These are phyloP conservation scores for Letharia lupina DNA, from an alignment of 495 filamentous ascomycete genomes.

Conservation along the genomic window DNA sequence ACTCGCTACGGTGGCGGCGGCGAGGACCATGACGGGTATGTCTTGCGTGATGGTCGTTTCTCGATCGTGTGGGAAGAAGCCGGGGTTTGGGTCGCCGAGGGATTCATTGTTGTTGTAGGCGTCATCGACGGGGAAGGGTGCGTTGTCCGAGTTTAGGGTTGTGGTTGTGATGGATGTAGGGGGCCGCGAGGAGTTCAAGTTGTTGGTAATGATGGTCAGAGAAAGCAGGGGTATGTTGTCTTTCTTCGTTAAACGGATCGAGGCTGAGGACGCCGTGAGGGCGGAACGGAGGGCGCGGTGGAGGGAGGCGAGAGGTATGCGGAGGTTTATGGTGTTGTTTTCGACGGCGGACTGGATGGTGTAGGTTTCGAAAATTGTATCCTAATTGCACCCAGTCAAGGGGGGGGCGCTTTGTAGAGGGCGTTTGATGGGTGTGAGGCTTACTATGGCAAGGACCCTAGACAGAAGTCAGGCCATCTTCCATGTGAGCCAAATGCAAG, in stretches of 20 bases:
- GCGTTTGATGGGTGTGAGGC: not conserved
- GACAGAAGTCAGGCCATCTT: not conserved
- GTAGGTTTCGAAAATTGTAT: slow-evolving; percentile 81
- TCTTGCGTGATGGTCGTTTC: slow-evolving; percentile 93
- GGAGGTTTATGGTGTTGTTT: slow-evolving; percentile 86
- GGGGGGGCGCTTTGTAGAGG: not conserved
- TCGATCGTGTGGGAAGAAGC: slow-evolving; percentile 43
- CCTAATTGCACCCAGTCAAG: slow-evolving; percentile 34
- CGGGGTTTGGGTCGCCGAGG: slow-evolving; percentile 41
- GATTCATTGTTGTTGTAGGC: slow-evolving; percentile 27
- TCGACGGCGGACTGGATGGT: slow-evolving; percentile 70
- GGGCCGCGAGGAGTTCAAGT: slow-evolving; percentile 32
- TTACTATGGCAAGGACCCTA: slow-evolving; percentile 25
- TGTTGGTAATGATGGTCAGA: slow-evolving; percentile 70
- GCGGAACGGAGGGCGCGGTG: slow-evolving; percentile 83
- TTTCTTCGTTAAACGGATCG: slow-evolving; percentile 85
- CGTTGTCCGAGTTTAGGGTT: slow-evolving; percentile 24
- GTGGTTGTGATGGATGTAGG: slow-evolving; percentile 22
- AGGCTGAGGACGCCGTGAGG: slow-evolving; percentile 62
- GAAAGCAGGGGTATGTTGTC: slow-evolving; percentile 74
- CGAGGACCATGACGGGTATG: slow-evolving; percentile 83
- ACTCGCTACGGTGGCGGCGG: slow-evolving; percentile 65
- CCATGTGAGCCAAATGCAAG: not conserved
- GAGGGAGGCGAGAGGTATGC: slow-evolving; percentile 73
- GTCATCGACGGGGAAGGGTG: slow-evolving; percentile 12